Conservation (phyloP, 192 early-diverging fungal species). For the Funneliformis geosporum region DNA sequence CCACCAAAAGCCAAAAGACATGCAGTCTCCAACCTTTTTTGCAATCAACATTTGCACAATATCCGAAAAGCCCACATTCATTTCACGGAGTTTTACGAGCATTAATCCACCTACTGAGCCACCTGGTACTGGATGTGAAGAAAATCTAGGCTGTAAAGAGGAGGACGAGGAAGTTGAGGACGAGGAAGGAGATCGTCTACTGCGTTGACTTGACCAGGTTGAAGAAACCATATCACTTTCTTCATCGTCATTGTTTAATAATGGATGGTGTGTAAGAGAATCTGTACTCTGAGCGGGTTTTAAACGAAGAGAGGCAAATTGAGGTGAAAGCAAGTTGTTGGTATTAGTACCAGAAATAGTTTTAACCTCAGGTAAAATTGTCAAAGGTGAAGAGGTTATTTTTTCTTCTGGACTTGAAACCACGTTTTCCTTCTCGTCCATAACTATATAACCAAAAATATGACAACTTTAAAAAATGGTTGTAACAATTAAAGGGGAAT, state of each 20-base stretch:
- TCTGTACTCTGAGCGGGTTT: slow-evolving; percentile 17
- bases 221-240: background rate
- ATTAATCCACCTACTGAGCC: slow-evolving; percentile 21
- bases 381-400: background rate
- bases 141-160: background rate
- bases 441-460: background rate
- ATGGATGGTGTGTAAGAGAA: slow-evolving; percentile 18
- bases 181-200: background rate
- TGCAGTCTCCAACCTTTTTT: slow-evolving; percentile 26
- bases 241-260: slow-evolving; percentile 14
- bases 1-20: slow-evolving; percentile 4
- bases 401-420: background rate
- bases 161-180: slow-evolving; percentile 14
- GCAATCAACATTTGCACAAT: slow-evolving; percentile 19
- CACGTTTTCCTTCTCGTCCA: background rate
- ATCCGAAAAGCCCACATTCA: slow-evolving; percentile 5
- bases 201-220: background rate
- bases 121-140: background rate
- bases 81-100: slow-evolving; percentile 21
- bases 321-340: background rate
- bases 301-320: background rate
- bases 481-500: too few species aligned
- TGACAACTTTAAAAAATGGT: background rate
- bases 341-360: background rate
- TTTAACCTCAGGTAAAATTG: background rate